Evolutionary conservation across 202 grass and related monocot species (phyloP).

Genomic region (Tripidium arundinaceum): DNA sequence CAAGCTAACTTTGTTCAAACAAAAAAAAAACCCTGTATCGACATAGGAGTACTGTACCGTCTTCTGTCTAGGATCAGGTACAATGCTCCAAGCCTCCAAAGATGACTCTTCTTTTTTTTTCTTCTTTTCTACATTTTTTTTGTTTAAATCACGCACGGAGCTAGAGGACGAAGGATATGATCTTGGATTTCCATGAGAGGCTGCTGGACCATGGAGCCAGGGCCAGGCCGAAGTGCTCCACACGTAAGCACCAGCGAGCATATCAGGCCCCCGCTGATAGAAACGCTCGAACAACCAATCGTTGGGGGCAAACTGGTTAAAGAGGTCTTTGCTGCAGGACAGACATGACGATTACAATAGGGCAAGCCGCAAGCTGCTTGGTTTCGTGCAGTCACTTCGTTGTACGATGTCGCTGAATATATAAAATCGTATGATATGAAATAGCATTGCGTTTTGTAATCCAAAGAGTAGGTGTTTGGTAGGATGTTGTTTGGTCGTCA

Average conservation of each 20-base stretch:
- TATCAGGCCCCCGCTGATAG: neutral
- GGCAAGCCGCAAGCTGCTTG: neutral
- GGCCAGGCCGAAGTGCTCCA: neutral
- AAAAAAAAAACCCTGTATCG: no score
- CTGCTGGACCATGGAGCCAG: neutral
- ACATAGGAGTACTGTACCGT: no score
- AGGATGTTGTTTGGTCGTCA: neutral
- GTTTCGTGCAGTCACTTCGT: neutral
- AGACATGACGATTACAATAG: neutral
- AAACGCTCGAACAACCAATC: conserved; percentile 25
- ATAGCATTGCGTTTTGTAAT: neutral
- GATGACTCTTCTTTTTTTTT: no score
- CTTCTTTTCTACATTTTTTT: neutral
- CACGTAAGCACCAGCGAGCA: conserved; percentile 13
- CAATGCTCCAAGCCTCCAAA: no score
- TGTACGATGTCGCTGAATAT: neutral
- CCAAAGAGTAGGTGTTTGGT: neutral
- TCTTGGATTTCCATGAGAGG: neutral
- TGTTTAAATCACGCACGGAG: neutral
- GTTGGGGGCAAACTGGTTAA: neutral
- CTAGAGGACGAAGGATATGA: no score
- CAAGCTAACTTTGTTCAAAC: no score
- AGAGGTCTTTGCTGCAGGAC: neutral
- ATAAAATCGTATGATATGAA: neutral
- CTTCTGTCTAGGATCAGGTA: no score